Percentiles rank a stretch among this genome's conserved stretches.
Evolutionary conservation across 768 basidiomycete genomes (phyloP).

Genomic region (Psilocybe azurescens): DNA sequence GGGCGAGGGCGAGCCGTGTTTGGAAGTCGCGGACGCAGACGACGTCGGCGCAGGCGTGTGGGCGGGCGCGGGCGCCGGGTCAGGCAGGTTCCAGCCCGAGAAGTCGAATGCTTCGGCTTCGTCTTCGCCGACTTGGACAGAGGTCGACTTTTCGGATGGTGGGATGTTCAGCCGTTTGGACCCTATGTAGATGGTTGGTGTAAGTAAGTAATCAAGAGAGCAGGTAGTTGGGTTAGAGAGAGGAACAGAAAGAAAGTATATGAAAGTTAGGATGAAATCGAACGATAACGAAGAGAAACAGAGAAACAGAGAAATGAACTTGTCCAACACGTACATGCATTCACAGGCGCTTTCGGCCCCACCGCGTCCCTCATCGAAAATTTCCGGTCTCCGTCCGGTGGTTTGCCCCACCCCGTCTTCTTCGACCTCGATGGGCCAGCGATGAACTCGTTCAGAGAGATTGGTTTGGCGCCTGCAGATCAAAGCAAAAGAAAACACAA

Average conservation of each 20-base stretch:
- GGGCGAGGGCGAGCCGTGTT: neutral
- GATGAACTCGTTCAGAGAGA: conserved; percentile 20
- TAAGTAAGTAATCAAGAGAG: neutral
- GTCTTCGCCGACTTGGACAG: neutral
- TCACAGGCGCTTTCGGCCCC: conserved; percentile 10
- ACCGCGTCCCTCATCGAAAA: conserved; percentile 14
- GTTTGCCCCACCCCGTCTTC: conserved; percentile 10
- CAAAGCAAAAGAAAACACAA: neutral
- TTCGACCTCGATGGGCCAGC: conserved; percentile 4
- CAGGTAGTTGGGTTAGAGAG: neutral
- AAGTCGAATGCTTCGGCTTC: neutral
- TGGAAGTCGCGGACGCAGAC: neutral
- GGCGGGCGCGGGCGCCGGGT: neutral
- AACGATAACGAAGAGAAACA: neutral
- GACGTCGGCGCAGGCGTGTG: neutral
- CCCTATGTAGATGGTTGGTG: conserved; percentile 11
- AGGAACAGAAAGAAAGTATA: neutral
- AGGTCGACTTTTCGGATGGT: neutral
- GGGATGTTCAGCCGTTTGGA: conserved; percentile 17
- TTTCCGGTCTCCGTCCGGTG: conserved; percentile 8
- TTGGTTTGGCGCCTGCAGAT: conserved; percentile 25
- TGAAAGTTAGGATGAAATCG: too few relatives aligned
- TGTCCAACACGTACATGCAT: conserved; percentile 15
- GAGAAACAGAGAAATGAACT: neutral
- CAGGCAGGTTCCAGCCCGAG: neutral